Conservation (phyloP, 371 early-diverging fungal genomes). For the Mortierella sp. region DNA sequence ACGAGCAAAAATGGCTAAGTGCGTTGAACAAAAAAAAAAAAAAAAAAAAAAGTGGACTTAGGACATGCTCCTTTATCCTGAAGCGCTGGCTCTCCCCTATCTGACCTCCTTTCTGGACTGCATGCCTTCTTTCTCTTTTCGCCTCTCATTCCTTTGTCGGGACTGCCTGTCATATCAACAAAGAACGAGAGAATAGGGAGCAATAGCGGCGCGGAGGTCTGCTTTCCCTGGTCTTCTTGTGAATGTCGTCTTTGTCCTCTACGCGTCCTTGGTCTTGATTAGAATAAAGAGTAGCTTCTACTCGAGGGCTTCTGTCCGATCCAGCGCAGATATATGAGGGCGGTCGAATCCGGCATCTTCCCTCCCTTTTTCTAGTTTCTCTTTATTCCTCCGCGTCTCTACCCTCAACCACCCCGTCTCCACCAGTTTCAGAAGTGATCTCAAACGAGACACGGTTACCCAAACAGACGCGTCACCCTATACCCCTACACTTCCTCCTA, state of each 20-base stretch:
- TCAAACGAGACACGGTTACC: no score
- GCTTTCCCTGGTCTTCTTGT: constrained; percentile 8
- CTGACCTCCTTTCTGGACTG: constrained; percentile 2
- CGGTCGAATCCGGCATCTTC: background rate
- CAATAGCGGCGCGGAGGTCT: background rate
- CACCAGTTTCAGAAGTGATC: no score
- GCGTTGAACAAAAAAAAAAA: no score
- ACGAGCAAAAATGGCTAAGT: no score
- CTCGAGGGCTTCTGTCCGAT: background rate
- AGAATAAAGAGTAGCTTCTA: constrained; percentile 5
- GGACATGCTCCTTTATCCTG: constrained; percentile 17
- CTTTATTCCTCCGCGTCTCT: background rate
- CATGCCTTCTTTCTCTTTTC: background rate
- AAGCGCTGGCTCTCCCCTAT: background rate
- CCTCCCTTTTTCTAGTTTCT: background rate
- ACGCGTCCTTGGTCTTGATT: constrained; percentile 6
- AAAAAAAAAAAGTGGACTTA: no score
- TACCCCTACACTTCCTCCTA: no score
- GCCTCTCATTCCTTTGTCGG: constrained; percentile 8
- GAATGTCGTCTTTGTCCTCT: constrained; percentile 2
- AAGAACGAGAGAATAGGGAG: background rate
- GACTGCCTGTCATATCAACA: background rate
- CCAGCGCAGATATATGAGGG: constrained; percentile 2
- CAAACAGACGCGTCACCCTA: no score
- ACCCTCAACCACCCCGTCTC: no score